Base-by-base conservation (phyloP, 371 early-diverging fungal species). In the Choanephora cucurbitarum region DNA sequence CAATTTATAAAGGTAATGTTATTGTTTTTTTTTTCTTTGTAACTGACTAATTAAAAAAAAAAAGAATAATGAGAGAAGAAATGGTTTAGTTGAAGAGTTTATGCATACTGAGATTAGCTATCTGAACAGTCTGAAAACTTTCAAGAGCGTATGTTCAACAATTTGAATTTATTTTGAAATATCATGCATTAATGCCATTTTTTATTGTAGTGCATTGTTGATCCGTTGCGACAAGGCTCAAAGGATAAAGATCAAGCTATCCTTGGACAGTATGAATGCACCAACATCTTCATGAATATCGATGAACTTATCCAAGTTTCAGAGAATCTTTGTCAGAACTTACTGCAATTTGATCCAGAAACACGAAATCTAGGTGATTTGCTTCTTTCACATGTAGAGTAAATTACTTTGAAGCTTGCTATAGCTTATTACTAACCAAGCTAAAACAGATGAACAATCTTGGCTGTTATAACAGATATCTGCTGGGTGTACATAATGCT, bases 241-340 rank as follows among this genome's bases (percentile, higher is more conserved):
- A 57, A 57, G 28, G 62, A 62, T 48, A 63, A 52, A 44, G 46
- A 56, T 48, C 37, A 40, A 1, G 47, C 56, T 32, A 62, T 66
- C 39, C 49, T 66, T 49, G 62, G 62, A 9, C 62, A 61, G 9
- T 66, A 57, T 10, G 53, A 63, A 34, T 60, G 57, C 22, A 47
- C 55, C 46, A 61, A 66, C 15, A 66, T 66, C 2, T 66, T 66
- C 33, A 62, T 66, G 55, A 66, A 66, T 44, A 62, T 66, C 48
- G 66, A 62, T 31, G 63, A 66, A 44, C 23, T 66, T 13, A 45
- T 56, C 9, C 42, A 51, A 18, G 66, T 61, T 6, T 62, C 62
- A 4, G 33, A 55, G 11, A 48, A 46, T n/a, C 62, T 66, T 40
- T 56, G 56, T 37, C 37, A 48, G 3, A 57, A 62, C 14, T 39